Conservation (phyloP, 805 yeast genomes). For the Metschnikowia shivogae region DNA sequence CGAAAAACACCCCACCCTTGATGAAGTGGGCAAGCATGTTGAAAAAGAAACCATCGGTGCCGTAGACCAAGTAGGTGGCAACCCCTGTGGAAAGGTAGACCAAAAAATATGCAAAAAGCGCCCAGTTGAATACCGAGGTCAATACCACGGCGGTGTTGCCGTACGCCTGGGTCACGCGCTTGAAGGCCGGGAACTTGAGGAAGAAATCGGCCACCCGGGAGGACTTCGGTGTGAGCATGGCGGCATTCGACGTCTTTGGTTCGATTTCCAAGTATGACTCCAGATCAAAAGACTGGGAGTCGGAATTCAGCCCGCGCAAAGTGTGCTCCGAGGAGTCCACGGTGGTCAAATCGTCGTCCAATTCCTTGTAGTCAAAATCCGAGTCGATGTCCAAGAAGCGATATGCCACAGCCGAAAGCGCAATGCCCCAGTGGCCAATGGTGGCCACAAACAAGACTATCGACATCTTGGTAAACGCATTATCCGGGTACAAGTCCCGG, state of each 20-base stretch:
- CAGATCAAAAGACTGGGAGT: conserved; percentile 22
- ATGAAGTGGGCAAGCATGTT: conserved; percentile 91
- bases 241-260: conserved; percentile 22
- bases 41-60: conserved; percentile 63
- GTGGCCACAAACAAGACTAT: conserved; percentile 53
- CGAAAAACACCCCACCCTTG: conserved; percentile 86
- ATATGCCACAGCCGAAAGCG: conserved; percentile 47
- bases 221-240: conserved; percentile 14
- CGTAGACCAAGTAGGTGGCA: conserved; percentile 67
- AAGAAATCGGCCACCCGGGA: conserved; percentile 9
- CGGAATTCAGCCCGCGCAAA: conserved; percentile 11
- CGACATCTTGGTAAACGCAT: conserved; percentile 67
- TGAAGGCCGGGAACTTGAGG: conserved; percentile 13
- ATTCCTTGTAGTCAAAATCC: conserved; percentile 13
- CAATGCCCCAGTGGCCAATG: conserved; percentile 50
- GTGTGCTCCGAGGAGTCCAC: conserved; percentile 14
- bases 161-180: conserved; percentile 12
- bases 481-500: conserved; percentile 67
- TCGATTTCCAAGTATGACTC: conserved; percentile 18
- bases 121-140: conserved; percentile 48
- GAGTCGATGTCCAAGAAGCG: conserved; percentile 24
- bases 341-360: conserved; percentile 14
- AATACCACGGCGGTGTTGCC: conserved; percentile 19
- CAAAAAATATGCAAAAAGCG: conserved; percentile 56
- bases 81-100: conserved; percentile 56